Percentiles rank a stretch among this genome's conserved stretches.
These are phyloP conservation scores for Nannochloris sp. DNA, from an alignment of 139 green algal species.

Conservation along the genomic window DNA sequence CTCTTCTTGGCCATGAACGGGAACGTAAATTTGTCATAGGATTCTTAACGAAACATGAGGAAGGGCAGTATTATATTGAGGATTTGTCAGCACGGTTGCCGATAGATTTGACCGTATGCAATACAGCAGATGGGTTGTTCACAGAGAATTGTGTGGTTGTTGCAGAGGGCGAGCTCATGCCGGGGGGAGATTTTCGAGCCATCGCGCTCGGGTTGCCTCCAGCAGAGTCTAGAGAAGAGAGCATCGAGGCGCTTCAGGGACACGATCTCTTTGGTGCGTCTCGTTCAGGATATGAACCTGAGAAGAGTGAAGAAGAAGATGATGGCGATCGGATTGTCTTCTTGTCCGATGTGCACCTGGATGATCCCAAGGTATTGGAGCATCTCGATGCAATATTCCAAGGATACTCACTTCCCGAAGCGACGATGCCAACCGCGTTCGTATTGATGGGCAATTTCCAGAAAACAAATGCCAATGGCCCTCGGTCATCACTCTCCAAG, in stretches of 20 bases:
- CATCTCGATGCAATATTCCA: conserved; percentile 47
- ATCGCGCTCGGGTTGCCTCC: conserved; percentile 61
- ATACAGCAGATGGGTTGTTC: conserved; percentile 56
- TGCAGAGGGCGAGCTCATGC: conserved; percentile 60
- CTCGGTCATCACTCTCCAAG: conserved; percentile 24
- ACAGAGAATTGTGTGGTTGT: conserved; percentile 88
- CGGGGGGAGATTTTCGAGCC: conserved; percentile 59
- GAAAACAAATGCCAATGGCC: conserved; percentile 26
- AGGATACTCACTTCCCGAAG: conserved; percentile 56
- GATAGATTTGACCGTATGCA: conserved; percentile 59
- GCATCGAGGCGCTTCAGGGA: conserved; percentile 46
- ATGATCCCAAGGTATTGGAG: conserved; percentile 50
- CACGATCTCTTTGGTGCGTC: conserved; percentile 77
- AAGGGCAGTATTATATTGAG: conserved; percentile 67
- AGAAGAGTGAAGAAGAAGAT: conserved; percentile 21
- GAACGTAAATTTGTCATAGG: conserved; percentile 61
- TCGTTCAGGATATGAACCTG: conserved; percentile 14
- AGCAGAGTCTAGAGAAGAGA: conserved; percentile 45
- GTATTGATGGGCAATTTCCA: conserved; percentile 86
- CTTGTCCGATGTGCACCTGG: conserved; percentile 78
- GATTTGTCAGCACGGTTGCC: conserved; percentile 63
- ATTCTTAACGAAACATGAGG: conserved; percentile 63
- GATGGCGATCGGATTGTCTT: conserved; percentile 57
- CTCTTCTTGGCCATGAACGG: conserved; percentile 54
- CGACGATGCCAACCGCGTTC: conserved; percentile 54